These are phyloP conservation scores for Sisymbrium altissimum DNA, from an alignment of 345 rosid species.

Conservation along the genomic window DNA sequence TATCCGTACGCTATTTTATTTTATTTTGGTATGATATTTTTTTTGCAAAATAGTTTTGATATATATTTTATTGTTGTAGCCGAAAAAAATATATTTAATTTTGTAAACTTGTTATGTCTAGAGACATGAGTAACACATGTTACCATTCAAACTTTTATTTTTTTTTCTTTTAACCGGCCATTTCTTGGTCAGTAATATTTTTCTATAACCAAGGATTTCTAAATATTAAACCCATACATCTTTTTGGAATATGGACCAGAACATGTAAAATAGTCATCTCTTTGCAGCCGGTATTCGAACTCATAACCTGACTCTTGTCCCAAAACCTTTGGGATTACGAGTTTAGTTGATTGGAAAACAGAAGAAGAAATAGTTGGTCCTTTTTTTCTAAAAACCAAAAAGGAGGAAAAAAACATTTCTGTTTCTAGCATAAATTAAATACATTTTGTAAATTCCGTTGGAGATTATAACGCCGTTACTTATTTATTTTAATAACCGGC, in stretches of 20 bases:
- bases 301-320: not conserved
- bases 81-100: too few relatives aligned
- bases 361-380: not conserved
- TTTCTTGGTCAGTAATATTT: not conserved
- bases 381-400: not conserved
- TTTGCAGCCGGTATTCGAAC: not conserved
- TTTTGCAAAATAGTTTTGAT: not conserved
- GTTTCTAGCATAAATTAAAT: not conserved
- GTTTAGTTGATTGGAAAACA: not conserved
- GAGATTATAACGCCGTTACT: conserved; percentile 4
- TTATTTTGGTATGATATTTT: not conserved
- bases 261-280: not conserved
- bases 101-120: not conserved
- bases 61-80: not conserved
- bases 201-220: not conserved
- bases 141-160: too few relatives aligned
- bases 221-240: not conserved
- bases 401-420: not conserved
- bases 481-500: not conserved
- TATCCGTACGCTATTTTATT: too few relatives aligned
- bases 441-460: not conserved
- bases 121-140: not conserved
- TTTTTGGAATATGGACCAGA: not conserved
- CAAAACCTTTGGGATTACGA: not conserved
- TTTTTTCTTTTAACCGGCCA: not conserved